phyloP scores from a whole-genome alignment of 2,329 filamentous ascomycete genomes.

The Fusarium luffae region DNA sequence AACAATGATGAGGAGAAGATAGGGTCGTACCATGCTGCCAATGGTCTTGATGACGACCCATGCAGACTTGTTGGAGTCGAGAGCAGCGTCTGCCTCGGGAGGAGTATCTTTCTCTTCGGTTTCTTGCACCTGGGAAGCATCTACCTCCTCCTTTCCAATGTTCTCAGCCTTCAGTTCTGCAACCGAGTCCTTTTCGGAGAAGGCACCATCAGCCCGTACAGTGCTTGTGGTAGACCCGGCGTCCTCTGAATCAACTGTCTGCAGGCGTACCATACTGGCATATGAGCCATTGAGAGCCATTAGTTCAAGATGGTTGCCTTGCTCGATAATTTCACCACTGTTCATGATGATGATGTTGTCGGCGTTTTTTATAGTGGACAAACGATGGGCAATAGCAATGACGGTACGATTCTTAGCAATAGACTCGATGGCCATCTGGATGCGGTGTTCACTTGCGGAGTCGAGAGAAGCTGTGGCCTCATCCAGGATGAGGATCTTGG shows the following conservation, averaged over 20 bases:
- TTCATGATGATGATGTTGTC: conserved; percentile 75
- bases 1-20: conserved; percentile 53
- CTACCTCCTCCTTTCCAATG: conserved; percentile 54
- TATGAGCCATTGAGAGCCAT: conserved; percentile 64
- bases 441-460: conserved; percentile 65
- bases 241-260: conserved; percentile 51
- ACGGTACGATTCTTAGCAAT: conserved; percentile 68
- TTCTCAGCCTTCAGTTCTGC: conserved; percentile 45
- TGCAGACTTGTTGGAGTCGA: conserved; percentile 55
- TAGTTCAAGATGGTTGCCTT: conserved; percentile 71
- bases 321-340: conserved; percentile 69
- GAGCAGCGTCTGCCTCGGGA: conserved; percentile 49
- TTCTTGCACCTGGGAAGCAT: conserved; percentile 50
- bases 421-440: conserved; percentile 61
- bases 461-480: conserved; percentile 72
- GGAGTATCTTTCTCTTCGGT: conserved; percentile 48
- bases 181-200: conserved; percentile 54
- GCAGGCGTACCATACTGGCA: conserved; percentile 61
- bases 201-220: conserved; percentile 56
- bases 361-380: conserved; percentile 71
- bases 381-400: conserved; percentile 72
- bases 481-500: conserved; percentile 68
- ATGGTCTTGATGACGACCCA: conserved; percentile 54
- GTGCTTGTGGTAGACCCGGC: conserved; percentile 48
- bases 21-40: conserved; percentile 52